Percentiles rank a stretch among this genome's conserved stretches.
These are phyloP conservation scores for Pyrus communis DNA, from an alignment of 306 rosid species.

Conservation along the genomic window DNA sequence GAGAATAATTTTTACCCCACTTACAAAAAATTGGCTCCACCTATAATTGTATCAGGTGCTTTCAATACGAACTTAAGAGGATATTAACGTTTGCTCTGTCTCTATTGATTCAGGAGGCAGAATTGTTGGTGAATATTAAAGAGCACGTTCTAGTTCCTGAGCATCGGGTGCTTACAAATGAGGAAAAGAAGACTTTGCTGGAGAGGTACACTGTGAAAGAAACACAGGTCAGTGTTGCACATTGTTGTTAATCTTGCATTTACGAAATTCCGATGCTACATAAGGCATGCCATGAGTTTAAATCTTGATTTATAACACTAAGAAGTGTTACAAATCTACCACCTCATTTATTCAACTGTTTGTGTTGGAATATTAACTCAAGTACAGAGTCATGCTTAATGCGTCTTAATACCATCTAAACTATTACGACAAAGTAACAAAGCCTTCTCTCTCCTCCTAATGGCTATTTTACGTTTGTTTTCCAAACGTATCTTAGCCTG, in stretches of 20 bases:
- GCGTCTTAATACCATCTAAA: neutral
- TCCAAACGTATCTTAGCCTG: neutral
- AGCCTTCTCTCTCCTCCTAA: neutral
- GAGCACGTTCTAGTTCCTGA: slow-evolving; percentile 66
- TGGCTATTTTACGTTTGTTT: neutral
- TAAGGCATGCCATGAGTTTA: neutral
- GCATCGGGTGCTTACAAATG: slow-evolving; percentile 54
- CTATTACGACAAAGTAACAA: neutral
- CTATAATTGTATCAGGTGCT: neutral
- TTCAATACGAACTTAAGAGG: neutral
- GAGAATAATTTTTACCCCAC: neutral
- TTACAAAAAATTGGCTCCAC: neutral
- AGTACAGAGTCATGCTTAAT: too few relatives aligned
- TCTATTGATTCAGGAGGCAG: slow-evolving; percentile 55
- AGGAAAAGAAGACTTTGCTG: slow-evolving; percentile 72
- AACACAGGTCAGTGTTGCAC: slow-evolving; percentile 50
- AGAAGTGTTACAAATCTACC: neutral
- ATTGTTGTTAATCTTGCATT: neutral
- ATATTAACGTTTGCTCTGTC: neutral
- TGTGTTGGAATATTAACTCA: neutral
- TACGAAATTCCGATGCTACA: neutral
- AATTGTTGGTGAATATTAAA: slow-evolving; percentile 58
- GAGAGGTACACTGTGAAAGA: slow-evolving; percentile 85
- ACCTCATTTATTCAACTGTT: neutral
- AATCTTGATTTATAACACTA: neutral